Conservation (phyloP, 2,329 filamentous ascomycete species). For the Monilinia polystroma region DNA sequence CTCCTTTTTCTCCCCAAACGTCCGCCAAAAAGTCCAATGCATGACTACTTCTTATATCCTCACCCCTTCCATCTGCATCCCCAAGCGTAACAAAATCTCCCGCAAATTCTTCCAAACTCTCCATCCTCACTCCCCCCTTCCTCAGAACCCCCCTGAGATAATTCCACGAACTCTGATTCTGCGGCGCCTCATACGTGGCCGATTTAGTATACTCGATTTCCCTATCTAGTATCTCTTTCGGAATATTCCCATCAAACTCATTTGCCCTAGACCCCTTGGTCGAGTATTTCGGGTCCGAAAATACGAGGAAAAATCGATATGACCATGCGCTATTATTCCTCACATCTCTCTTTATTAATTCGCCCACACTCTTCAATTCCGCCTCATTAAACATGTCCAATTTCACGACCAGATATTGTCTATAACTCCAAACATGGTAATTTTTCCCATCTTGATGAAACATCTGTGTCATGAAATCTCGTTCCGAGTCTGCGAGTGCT, state of each 20-base stretch:
- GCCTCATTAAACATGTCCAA: conserved; percentile 62
- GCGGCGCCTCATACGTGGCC: conserved; percentile 75
- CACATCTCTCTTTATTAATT: conserved; percentile 74
- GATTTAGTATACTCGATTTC: conserved; percentile 74
- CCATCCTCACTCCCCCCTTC: conserved; percentile 58
- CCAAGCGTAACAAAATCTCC: conserved; percentile 52
- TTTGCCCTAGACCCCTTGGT: conserved; percentile 52
- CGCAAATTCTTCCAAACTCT: conserved; percentile 49
- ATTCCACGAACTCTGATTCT: conserved; percentile 94
- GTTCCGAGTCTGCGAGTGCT: conserved; percentile 63
- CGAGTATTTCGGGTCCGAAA: conserved; percentile 57
- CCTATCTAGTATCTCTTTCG: conserved; percentile 63
- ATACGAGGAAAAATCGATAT: conserved; percentile 92
- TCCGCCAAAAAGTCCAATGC: conserved; percentile 72
- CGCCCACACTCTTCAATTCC: conserved; percentile 70
- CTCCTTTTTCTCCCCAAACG: conserved; percentile 55
- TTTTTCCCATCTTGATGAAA: conserved; percentile 89
- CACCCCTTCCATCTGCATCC: conserved; percentile 40
- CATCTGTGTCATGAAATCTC: conserved; percentile 75
- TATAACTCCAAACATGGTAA: conserved; percentile 97
- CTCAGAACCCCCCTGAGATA: conserved; percentile 77
- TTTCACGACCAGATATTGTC: conserved; percentile 67
- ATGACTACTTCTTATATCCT: conserved; percentile 61
- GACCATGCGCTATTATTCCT: conserved; percentile 98
- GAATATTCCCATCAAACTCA: conserved; percentile 55